A percentile compares a stretch with the other conserved stretches of the same genome.
Conservation (phyloP, 108 stramenopile genomes). For the Licmophora abbreviata region DNA sequence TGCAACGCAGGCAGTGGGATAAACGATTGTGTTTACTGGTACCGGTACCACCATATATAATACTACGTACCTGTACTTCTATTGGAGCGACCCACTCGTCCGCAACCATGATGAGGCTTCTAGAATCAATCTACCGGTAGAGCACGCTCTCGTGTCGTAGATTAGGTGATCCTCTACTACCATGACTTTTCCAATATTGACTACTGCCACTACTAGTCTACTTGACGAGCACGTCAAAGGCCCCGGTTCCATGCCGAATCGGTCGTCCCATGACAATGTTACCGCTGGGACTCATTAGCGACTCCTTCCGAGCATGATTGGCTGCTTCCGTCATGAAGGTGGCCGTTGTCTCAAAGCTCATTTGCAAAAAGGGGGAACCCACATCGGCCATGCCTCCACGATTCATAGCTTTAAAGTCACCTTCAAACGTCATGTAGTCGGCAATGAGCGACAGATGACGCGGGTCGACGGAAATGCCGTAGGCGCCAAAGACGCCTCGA, state of each 20-base stretch:
- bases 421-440: slow-evolving; percentile 98
- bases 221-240: slow-evolving; percentile 55
- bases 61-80: too few species aligned
- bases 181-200: too few species aligned
- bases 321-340: slow-evolving; percentile 94
- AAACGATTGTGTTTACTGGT: too few species aligned
- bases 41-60: too few species aligned
- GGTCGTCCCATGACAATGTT: slow-evolving; percentile 93
- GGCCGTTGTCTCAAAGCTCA: slow-evolving; percentile 98
- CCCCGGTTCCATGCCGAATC: slow-evolving; percentile 88
- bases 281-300: slow-evolving; percentile 80
- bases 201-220: too few species aligned
- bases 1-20: too few species aligned
- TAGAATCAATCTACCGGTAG: too few species aligned
- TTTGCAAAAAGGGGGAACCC: slow-evolving; percentile 91
- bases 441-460: slow-evolving; percentile 95
- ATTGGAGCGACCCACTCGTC: too few species aligned
- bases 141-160: too few species aligned
- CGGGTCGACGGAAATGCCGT: slow-evolving; percentile 97
- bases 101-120: too few species aligned
- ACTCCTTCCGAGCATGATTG: slow-evolving; percentile 53
- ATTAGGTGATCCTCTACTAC: too few species aligned
- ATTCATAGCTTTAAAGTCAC: slow-evolving; percentile 95
- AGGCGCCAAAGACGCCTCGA: slow-evolving; percentile 95
- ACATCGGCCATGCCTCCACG: slow-evolving; percentile 89